These are phyloP conservation scores for Guadua angustifolia DNA, from an alignment of 176 grass and related monocot genomes.

Conservation along the genomic window DNA sequence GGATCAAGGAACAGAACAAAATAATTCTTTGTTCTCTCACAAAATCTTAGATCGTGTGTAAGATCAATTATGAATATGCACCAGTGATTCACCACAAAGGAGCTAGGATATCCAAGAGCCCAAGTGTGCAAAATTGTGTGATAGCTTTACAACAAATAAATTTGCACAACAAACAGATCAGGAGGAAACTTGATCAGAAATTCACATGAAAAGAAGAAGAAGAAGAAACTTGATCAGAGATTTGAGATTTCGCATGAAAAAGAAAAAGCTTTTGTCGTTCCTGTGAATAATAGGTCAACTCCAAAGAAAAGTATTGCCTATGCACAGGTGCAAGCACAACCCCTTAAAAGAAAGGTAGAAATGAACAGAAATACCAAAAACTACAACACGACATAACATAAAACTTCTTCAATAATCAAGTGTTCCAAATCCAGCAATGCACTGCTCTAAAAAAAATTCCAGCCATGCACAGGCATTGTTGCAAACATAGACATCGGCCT, in stretches of 20 bases:
- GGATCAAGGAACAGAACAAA: neutral
- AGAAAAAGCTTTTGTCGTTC: neutral
- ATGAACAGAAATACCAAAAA: neutral
- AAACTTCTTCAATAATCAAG: neutral
- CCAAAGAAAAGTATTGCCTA: neutral
- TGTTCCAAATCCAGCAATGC: constrained; percentile 19
- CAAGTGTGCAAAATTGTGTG: neutral
- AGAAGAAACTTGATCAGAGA: neutral
- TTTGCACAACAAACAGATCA: neutral
- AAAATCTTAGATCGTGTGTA: constrained; percentile 5
- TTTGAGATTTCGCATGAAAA: constrained; percentile 5
- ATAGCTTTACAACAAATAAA: neutral
- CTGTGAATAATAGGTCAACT: constrained; percentile 37
- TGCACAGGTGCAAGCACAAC: constrained; percentile 8
- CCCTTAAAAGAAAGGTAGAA: neutral
- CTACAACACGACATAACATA: neutral
- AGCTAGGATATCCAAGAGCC: neutral
- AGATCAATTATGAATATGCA: constrained; percentile 25
- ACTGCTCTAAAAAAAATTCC: neutral
- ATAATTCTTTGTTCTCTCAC: neutral
- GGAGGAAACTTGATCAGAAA: neutral
- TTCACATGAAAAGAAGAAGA: constrained; percentile 13
- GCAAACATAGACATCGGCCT: neutral
- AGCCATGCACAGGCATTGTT: neutral
- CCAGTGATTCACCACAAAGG: neutral